Evolutionary conservation across 768 basidiomycete species (phyloP), one percentile per base, ranked within the genome.

Genomic region (Cyclocybe cylindracea): DNA sequence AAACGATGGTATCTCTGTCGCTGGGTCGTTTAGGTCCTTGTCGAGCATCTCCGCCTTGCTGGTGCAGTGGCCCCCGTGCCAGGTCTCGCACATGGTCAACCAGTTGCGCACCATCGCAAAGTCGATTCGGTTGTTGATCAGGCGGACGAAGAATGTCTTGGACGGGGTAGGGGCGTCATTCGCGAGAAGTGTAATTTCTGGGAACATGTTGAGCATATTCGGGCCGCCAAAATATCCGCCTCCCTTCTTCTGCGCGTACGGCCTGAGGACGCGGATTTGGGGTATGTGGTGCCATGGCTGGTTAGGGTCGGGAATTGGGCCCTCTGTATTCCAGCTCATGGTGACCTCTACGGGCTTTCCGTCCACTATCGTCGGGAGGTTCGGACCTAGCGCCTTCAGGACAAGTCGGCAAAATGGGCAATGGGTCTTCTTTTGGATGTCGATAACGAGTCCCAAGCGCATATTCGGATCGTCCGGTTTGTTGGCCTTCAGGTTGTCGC

Each of bases 371-470:
- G 32, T 19, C 6, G 37, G 35, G 10, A 46, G 19, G 13, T 35
- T 24, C 8, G 16, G n/a, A 24, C 32, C 40, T 14, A 54, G 11
- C 3, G 48, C 48, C n/a, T 39, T 49, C 5, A 54, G 37, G 8
- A 54, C 44, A 13, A 54, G 36, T n/a, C 48, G 48, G 29, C 53
- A 49, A 7, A 54, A 46, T 7, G 53, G 53, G 14, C 53, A 54
- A 33, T 54, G 7, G 7, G 39, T n/a, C 13, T 48, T 54, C 2
- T n/a, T 37, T 37, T 24, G 16, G 31, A 54, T 40, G 10, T 54
- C 52, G 35, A 34, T 18, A 9, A 50, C 44, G 31, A 40, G 7
- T 2, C 48, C 53, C 4, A 54, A 32, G 7, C 44, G 7, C 9
- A 53, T 53, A n/a, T 43, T 14, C 19, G 41, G 35, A 31, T 48